These are phyloP conservation scores for Erucastrum elatum DNA, from an alignment of 345 rosid genomes.

Conservation along the genomic window DNA sequence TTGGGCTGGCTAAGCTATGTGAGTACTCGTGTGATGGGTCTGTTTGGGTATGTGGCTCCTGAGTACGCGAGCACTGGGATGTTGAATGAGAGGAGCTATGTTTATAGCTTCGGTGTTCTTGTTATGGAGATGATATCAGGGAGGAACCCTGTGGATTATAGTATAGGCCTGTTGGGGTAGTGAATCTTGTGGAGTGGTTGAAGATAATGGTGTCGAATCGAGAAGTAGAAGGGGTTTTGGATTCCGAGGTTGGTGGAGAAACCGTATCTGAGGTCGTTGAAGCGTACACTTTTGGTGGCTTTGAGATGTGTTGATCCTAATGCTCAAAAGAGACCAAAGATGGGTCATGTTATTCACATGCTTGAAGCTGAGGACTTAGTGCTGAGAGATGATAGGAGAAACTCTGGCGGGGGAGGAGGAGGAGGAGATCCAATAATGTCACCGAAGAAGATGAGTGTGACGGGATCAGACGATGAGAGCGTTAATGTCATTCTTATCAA, in stretches of 20 bases:
- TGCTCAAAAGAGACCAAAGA: conserved; percentile 91
- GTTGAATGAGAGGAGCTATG: conserved; percentile 96
- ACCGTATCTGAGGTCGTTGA: conserved; percentile 79
- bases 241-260: conserved; percentile 69
- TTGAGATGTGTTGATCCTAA: conserved; percentile 92
- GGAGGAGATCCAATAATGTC: conserved; percentile 49
- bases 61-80: conserved; percentile 98
- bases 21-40: conserved; percentile 96
- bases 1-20: conserved; percentile 89
- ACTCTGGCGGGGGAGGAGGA: conserved; percentile 38
- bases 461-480: conserved; percentile 72
- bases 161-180: conserved; percentile 79
- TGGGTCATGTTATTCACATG: conserved; percentile 97
- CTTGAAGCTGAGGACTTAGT: conserved; percentile 92
- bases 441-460: conserved; percentile 44
- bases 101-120: conserved; percentile 90
- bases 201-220: conserved; percentile 84
- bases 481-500: conserved; percentile 54
- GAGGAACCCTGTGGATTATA: conserved; percentile 94
- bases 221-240: conserved; percentile 80
- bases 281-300: conserved; percentile 89
- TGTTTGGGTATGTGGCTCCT: conserved; percentile 96
- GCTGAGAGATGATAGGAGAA: conserved; percentile 31
- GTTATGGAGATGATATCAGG: conserved; percentile 93
- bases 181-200: conserved; percentile 92